Evolutionary conservation across 192 early-diverging fungal genomes (phyloP).

Genomic region (Gonapodya sp.): DNA sequence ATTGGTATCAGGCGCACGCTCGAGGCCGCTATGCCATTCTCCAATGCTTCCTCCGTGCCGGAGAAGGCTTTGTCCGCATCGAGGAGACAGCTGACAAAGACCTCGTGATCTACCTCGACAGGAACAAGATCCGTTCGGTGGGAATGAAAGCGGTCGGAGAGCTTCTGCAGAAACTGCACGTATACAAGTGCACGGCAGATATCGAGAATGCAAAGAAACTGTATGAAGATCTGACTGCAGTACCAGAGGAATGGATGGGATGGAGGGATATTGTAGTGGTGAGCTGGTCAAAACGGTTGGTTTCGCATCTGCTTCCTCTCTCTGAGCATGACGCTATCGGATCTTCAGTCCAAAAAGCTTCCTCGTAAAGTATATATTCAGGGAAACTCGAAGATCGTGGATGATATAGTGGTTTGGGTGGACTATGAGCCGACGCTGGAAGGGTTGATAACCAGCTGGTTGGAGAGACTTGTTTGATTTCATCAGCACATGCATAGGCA

Average conservation of each 20-base stretch:
- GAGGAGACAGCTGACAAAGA: constrained; percentile 8
- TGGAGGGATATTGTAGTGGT: constrained; percentile 42
- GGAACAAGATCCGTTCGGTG: constrained; percentile 32
- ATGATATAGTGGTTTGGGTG: constrained; percentile 30
- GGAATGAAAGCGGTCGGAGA: constrained; percentile 39
- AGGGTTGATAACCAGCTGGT: constrained; percentile 42
- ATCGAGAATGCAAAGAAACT: constrained; percentile 30
- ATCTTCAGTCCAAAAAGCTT: constrained; percentile 33
- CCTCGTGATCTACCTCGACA: constrained; percentile 37
- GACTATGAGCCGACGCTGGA: constrained; percentile 41
- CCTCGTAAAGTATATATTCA: constrained; percentile 46
- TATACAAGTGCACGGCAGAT: constrained; percentile 52
- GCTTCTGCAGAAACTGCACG: constrained; percentile 44
- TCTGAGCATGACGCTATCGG: too few relatives aligned
- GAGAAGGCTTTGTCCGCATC: constrained; percentile 26
- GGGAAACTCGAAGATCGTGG: constrained; percentile 30
- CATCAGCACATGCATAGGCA: too few relatives aligned
- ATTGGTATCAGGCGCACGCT: constrained; percentile 39
- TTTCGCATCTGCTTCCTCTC: too few relatives aligned
- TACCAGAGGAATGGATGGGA: constrained; percentile 33
- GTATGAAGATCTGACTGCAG: constrained; percentile 34
- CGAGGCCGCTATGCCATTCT: constrained; percentile 51
- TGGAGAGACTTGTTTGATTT: constrained; percentile 33
- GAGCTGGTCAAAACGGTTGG: too few relatives aligned
- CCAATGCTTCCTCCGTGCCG: constrained; percentile 32